Percentiles rank a stretch among this genome's conserved stretches.
Evolutionary conservation across 495 filamentous ascomycete species (phyloP).

Genomic region (Hypoxylon fragiforme): DNA sequence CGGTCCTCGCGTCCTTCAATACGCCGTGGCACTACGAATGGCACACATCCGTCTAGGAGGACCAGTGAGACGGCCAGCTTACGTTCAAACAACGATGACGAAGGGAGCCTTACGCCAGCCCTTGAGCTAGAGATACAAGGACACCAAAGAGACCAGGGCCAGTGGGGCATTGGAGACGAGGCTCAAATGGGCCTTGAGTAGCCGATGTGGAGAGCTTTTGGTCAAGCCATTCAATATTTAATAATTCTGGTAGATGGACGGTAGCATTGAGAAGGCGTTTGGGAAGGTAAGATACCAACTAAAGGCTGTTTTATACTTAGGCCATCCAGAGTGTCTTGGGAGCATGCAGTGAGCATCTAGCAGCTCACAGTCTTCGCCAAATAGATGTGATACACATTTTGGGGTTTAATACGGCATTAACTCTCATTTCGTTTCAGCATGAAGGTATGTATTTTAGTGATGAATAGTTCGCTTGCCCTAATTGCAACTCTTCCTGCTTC

Average conservation of each 20-base stretch:
- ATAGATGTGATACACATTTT: no score
- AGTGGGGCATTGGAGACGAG: slow-evolving; percentile 61
- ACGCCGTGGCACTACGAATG: slow-evolving; percentile 33
- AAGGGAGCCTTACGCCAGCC: slow-evolving; percentile 34
- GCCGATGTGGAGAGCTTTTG: neutral
- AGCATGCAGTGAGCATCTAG: neutral
- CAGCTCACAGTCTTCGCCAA: neutral
- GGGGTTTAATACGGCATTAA: no score
- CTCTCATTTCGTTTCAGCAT: no score
- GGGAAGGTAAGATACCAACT: slow-evolving; percentile 37
- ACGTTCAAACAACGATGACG: slow-evolving; percentile 44
- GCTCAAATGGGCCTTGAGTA: slow-evolving; percentile 56
- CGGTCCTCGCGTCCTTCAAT: slow-evolving; percentile 23
- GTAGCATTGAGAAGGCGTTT: slow-evolving; percentile 34
- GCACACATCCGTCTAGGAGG: slow-evolving; percentile 38
- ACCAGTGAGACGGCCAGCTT: slow-evolving; percentile 40
- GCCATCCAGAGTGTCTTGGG: neutral
- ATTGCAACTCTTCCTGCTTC: no score
- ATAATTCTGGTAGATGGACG: neutral
- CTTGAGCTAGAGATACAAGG: slow-evolving; percentile 49
- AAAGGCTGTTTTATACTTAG: slow-evolving; percentile 15
- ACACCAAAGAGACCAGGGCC: slow-evolving; percentile 43
- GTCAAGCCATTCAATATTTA: neutral
- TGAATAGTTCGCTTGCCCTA: no score
- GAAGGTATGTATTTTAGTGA: no score